Percentiles rank a stretch among this genome's conserved stretches.
Conservation (phyloP, 1,284 basidiomycete species). For the Tetrapyrgos nigripes region DNA sequence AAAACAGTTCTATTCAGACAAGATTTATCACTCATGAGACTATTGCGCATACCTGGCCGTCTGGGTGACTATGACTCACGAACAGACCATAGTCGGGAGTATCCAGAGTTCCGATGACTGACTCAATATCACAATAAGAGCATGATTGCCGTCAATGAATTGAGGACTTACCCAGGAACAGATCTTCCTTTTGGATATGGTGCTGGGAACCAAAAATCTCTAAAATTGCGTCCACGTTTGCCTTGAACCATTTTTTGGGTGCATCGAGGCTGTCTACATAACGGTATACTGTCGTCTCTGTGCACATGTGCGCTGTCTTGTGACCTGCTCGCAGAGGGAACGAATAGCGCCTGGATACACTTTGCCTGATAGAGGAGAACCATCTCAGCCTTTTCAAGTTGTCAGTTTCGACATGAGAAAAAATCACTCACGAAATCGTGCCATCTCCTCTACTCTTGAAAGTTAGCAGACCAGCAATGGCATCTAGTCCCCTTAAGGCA, state of each 20-base stretch:
- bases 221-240: conserved; percentile 70
- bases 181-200: conserved; percentile 69
- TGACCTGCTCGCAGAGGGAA: conserved; percentile 68
- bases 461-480: conserved; percentile 58
- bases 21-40: background rate
- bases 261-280: conserved; percentile 67
- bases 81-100: conserved; percentile 72
- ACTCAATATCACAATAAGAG: conserved; percentile 6
- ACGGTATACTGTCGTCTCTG: conserved; percentile 71
- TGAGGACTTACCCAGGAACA: conserved; percentile 63
- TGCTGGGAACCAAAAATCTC: conserved; percentile 58
- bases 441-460: conserved; percentile 45
- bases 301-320: conserved; percentile 68
- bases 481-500: conserved; percentile 61
- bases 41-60: conserved; percentile 56
- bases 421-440: conserved; percentile 38
- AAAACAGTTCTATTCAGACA: conserved; percentile 13
- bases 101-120: conserved; percentile 75
- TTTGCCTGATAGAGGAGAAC: conserved; percentile 40
- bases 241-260: conserved; percentile 75
- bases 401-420: background rate
- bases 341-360: conserved; percentile 58
- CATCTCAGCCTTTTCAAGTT: background rate
- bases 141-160: background rate
- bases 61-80: conserved; percentile 71